Base-by-base conservation (phyloP, 2,329 filamentous ascomycete species). In the Diaporthe velutina region DNA sequence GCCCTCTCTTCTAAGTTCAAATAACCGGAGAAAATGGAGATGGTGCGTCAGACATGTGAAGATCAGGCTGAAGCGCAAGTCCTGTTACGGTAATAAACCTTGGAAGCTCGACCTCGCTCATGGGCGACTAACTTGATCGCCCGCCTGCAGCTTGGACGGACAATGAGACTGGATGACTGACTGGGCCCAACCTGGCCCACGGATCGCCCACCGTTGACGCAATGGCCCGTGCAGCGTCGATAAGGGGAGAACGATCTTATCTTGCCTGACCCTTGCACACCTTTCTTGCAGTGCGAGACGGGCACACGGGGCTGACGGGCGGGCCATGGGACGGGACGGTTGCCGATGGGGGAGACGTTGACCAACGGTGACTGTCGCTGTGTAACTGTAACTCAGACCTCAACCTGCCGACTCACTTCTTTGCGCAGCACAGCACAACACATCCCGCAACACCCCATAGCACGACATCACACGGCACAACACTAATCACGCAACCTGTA, bases 401-500 rank as follows among this genome's bases (percentile, higher is more conserved):
- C 48, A 40, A 52, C 45, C 48, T 45, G 40, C 48, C 40, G 40
- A 68, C 45, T 40, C 9, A 38, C 30, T 38, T 58, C 33, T 67
- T 30, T 52, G 30, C 48, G 48, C 64, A 40, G 30, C 48, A 40
- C 33, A 52, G n/a, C 64, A 28, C 61, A 52, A 12, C 57, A 28
- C n/a, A 40, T 38, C 45, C 45, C 45, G 30, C 64, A 9, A 67
- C 64, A 40, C 33, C 64, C 64, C 48, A 68, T 52, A 33, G 54
- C 64, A 67, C 42, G 48, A 38, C 64, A 67, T 12, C 42, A 19
- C n/a, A 52, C 45, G 38, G 19, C 61, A 54, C 64, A 33, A n/a
- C 64, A 68, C 48, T 68, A 38, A 68, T 22, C 15, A 25, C 64
- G 35, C 64, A 68, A 68, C 48, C 64, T 68, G 64, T 68, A 68